phyloP scores from a whole-genome alignment of 1,284 basidiomycete genomes.

The Anthracocystis walkeri region DNA sequence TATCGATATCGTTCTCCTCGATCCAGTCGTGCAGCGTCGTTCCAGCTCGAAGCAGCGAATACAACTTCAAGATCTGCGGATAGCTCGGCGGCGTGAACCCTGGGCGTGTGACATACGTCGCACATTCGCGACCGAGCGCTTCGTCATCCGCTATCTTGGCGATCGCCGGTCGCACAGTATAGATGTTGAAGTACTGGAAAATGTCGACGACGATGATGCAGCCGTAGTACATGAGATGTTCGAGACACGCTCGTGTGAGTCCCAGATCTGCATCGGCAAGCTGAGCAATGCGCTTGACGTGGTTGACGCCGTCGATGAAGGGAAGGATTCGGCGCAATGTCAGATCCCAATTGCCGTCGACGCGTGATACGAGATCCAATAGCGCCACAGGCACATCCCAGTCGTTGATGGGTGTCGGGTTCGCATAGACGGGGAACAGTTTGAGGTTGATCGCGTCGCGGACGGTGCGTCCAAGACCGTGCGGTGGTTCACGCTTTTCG shows the following conservation, averaged over 20 bases:
- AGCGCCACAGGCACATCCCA: slow-evolving; percentile 96
- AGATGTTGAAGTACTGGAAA: slow-evolving; percentile 94
- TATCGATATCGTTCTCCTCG: slow-evolving; percentile 75
- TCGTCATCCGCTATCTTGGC: slow-evolving; percentile 85
- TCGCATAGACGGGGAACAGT: slow-evolving; percentile 95
- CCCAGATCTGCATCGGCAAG: slow-evolving; percentile 89
- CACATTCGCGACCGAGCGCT: slow-evolving; percentile 87
- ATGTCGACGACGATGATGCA: slow-evolving; percentile 96
- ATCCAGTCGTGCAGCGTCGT: slow-evolving; percentile 91
- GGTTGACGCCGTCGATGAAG: slow-evolving; percentile 89
- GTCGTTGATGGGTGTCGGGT: slow-evolving; percentile 87
- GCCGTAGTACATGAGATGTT: slow-evolving; percentile 96
- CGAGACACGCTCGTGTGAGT: slow-evolving; percentile 86
- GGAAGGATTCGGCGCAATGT: slow-evolving; percentile 80
- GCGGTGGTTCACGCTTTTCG: slow-evolving; percentile 59
- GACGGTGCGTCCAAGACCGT: slow-evolving; percentile 67
- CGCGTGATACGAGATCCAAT: slow-evolving; percentile 82
- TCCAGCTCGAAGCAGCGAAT: slow-evolving; percentile 86
- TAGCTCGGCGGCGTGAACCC: slow-evolving; percentile 71
- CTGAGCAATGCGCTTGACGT: slow-evolving; percentile 89
- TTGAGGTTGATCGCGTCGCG: slow-evolving; percentile 75
- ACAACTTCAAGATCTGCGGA: slow-evolving; percentile 80
- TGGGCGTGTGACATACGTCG: slow-evolving; percentile 84
- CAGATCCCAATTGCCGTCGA: slow-evolving; percentile 94
- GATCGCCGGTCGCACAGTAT: slow-evolving; percentile 85